phyloP scores from a whole-genome alignment of 202 grass and related monocot species.

The Saccharum hybrid region DNA sequence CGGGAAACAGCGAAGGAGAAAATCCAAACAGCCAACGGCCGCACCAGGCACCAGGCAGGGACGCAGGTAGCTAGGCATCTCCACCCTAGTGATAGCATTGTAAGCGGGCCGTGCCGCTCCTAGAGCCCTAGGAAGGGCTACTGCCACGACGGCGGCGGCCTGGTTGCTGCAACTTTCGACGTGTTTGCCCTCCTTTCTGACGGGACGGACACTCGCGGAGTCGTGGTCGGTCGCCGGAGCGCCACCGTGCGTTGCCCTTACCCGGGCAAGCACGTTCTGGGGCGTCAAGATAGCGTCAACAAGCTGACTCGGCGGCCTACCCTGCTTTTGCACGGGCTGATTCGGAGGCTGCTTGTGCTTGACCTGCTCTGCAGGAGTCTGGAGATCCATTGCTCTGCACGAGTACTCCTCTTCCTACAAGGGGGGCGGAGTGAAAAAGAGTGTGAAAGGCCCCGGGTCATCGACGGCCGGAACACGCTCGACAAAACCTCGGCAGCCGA shows the following conservation, averaged over 20 bases:
- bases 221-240: not conserved
- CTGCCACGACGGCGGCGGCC: not conserved
- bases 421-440: too few relatives aligned
- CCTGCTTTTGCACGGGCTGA: not conserved
- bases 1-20: not conserved
- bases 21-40: too few relatives aligned
- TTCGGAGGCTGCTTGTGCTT: not conserved
- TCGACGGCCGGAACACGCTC: not conserved
- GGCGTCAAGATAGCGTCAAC: not conserved
- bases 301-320: not conserved
- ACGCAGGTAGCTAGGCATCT: too few relatives aligned
- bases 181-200: conserved; percentile 6
- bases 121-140: too few relatives aligned
- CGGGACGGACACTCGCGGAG: not conserved
- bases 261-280: not conserved
- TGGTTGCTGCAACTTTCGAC: not conserved
- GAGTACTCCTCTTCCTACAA: too few relatives aligned
- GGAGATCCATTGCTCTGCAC: not conserved
- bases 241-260: not conserved
- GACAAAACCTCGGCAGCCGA: not conserved
- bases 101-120: too few relatives aligned
- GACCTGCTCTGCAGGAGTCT: not conserved
- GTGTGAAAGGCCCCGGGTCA: not conserved
- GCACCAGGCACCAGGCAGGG: too few relatives aligned
- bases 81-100: too few relatives aligned